phyloP scores from a whole-genome alignment of 2,329 filamentous ascomycete species.

The Hypoxylon sp. region DNA sequence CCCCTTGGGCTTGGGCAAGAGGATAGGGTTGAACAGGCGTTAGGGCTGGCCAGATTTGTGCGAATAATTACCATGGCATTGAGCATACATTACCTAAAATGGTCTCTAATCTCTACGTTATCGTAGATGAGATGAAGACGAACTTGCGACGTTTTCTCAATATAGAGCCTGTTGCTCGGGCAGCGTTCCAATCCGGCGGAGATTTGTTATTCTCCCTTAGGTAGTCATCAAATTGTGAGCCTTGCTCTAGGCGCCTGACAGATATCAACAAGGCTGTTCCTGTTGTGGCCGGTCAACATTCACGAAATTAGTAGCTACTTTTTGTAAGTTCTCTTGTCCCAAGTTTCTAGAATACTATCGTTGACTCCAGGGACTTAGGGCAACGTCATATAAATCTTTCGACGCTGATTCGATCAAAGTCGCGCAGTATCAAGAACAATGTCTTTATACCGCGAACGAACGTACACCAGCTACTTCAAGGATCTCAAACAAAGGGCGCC shows the following conservation, averaged over 20 bases:
- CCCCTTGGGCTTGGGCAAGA: slow-evolving; percentile 41
- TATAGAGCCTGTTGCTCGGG: slow-evolving; percentile 45
- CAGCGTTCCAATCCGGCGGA: slow-evolving; percentile 25
- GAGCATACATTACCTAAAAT: slow-evolving; percentile 49
- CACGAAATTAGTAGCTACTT: slow-evolving; percentile 3
- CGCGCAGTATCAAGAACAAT: slow-evolving; percentile 41
- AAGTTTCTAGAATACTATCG: slow-evolving; percentile 31
- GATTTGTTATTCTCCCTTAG: slow-evolving; percentile 13
- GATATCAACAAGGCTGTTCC: neutral
- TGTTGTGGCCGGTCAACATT: neutral
- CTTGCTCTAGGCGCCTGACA: slow-evolving; percentile 15
- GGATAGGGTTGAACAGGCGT: slow-evolving; percentile 42
- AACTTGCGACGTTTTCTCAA: slow-evolving; percentile 48
- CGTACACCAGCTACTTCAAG: neutral
- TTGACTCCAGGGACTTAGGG: slow-evolving; percentile 23
- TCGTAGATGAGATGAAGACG: slow-evolving; percentile 43
- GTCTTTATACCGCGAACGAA: slow-evolving; percentile 31
- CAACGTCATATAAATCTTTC: slow-evolving; percentile 27
- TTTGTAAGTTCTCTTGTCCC: slow-evolving; percentile 30
- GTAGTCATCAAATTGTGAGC: slow-evolving; percentile 26
- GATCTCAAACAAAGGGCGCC: slow-evolving; percentile 28
- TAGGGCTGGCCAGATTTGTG: slow-evolving; percentile 45
- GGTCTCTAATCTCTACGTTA: slow-evolving; percentile 43
- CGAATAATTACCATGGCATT: slow-evolving; percentile 46
- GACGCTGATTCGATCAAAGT: slow-evolving; percentile 10